Evolutionary conservation across 176 grass and related monocot species (phyloP), one percentile per base, ranked within the genome.

Genomic region (Thalia dealbata): DNA sequence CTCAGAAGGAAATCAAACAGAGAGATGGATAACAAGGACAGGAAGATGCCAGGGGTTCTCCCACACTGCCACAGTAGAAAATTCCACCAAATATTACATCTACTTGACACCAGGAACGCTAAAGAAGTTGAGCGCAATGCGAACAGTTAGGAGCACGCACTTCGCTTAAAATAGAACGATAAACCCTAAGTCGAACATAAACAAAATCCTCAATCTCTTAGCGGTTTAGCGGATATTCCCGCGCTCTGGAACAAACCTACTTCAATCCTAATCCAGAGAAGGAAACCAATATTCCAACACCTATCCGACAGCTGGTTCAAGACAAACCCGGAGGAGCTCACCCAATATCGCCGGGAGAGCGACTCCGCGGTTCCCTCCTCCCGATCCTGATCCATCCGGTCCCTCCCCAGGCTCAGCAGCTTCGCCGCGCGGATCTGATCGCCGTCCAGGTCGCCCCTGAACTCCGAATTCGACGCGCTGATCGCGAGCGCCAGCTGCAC

Each of bases 371-470:
- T 80, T 68, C 67, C 81, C 12, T 86, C 87, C 51, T 99, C 85
- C 21, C 87, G 85, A 29, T 77, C 67, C 62, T 87, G 81, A 60
- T 81, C 77, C 67, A 83, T 84, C 55, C 87, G 90, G 76, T 86
- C 78, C 70, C 56, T 87, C 13, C 88, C 92, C 41, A 99, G 80
- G 82, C 95, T 99, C 55, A 99, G 84, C 65, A 99, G 85, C 75
- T 84, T 92, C 41, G 95, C 95, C 78, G 87, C 86, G 43, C 87
- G 84, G 85, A 99, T 99, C 95, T 93, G 95, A 59, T 97, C 95
- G 76, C 90, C 85, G n/a, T 97, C 95, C 11, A 80, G 71, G 78
- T 97, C 83, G 23, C 81, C 85, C 43, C 82, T 78, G 78, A 52
- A 85, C 35, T 93, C 90, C 61, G 83, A 79, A 71, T 97, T 97